Evolutionary conservation across 2,329 filamentous ascomycete species (phyloP).

Genomic region (Fusarium marasasianum): DNA sequence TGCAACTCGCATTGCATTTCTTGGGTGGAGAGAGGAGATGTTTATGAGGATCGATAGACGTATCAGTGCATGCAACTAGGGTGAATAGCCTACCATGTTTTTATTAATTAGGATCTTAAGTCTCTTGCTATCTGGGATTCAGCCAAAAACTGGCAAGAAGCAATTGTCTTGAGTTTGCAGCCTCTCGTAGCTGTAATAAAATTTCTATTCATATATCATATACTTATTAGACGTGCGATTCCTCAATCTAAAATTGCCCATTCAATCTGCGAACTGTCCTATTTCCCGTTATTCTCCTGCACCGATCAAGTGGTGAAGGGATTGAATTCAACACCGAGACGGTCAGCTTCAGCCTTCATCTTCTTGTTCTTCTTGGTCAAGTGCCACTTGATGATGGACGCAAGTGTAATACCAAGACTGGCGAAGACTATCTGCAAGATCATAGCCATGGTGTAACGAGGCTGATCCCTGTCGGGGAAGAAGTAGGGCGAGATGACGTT

Average conservation of each 20-base stretch:
- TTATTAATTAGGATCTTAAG: no score
- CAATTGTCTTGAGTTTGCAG: neutral
- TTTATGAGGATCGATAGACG: neutral
- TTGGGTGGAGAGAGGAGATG: slow-evolving; percentile 8
- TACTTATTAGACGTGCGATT: neutral
- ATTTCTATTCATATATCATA: neutral
- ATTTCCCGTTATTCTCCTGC: no score
- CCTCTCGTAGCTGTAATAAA: neutral
- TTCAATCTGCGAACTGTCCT: no score
- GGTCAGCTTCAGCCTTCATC: slow-evolving; percentile 21
- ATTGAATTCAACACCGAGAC: slow-evolving; percentile 16
- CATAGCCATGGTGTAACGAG: slow-evolving; percentile 45
- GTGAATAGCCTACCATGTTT: no score
- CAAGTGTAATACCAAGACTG: slow-evolving; percentile 10
- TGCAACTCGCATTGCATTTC: slow-evolving; percentile 2
- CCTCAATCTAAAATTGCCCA: no score
- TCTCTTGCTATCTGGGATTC: no score
- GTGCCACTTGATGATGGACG: slow-evolving; percentile 23
- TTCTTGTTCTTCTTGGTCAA: slow-evolving; percentile 33
- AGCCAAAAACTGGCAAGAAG: no score
- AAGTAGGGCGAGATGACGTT: slow-evolving; percentile 54
- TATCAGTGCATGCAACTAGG: rapidly evolving
- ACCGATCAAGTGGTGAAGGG: slow-evolving; percentile 23
- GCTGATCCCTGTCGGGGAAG: slow-evolving; percentile 44
- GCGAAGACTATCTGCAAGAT: slow-evolving; percentile 36